These are phyloP conservation scores for Neckera pumila DNA, from an alignment of 225 moss, liverwort and hornwort species.

Conservation along the genomic window DNA sequence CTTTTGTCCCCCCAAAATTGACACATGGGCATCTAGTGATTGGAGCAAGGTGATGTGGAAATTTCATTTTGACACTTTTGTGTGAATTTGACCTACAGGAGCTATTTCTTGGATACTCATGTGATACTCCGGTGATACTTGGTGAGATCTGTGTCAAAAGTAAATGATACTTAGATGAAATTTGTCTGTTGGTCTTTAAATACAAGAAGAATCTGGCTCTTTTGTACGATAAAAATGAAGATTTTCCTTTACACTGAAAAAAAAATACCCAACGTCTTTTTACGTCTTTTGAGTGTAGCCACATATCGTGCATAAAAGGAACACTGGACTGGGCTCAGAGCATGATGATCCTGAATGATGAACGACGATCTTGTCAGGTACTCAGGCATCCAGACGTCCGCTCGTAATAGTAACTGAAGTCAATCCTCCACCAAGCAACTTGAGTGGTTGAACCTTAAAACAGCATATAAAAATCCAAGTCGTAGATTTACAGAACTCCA, in stretches of 20 bases:
- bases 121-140: not conserved
- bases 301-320: not conserved
- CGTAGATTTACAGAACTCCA: not conserved
- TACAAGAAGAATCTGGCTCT: too few relatives aligned
- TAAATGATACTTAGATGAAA: not conserved
- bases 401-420: not conserved
- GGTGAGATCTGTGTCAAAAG: not conserved
- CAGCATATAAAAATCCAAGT: not conserved
- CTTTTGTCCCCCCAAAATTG: too few relatives aligned
- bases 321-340: not conserved
- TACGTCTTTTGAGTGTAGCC: not conserved
- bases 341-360: not conserved
- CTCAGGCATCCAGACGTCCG: not conserved
- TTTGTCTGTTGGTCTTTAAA: too few relatives aligned
- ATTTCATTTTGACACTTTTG: accelerated
- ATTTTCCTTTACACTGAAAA: not conserved
- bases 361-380: not conserved
- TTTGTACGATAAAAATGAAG: not conserved
- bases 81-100: not conserved
- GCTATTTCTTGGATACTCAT: not conserved
- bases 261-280: not conserved
- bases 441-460: not conserved
- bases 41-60: not conserved
- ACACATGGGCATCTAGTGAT: not conserved
- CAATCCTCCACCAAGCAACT: not conserved